Conservation (phyloP, 148 eudicot genomes). For the Selenicereus undatus region DNA sequence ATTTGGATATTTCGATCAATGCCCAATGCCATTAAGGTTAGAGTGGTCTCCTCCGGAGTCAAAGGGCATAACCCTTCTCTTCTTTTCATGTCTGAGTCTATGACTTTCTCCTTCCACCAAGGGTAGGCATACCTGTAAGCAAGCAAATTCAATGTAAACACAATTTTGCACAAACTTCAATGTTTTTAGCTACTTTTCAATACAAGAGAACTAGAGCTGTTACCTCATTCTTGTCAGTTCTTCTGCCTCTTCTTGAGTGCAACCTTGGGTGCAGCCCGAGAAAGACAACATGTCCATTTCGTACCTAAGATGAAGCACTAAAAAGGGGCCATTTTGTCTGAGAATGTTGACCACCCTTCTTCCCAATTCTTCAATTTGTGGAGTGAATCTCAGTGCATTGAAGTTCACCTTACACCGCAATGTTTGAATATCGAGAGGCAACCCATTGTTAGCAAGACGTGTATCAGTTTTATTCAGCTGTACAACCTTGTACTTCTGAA, state of each 20-base stretch:
- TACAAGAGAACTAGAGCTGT: background rate
- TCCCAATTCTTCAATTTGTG: slow-evolving; percentile 66
- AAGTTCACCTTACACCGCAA: slow-evolving; percentile 64
- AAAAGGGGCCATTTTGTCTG: slow-evolving; percentile 52
- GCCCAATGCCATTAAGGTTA: slow-evolving; percentile 50
- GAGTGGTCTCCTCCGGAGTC: slow-evolving; percentile 71
- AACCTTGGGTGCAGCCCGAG: slow-evolving; percentile 77
- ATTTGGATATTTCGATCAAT: slow-evolving; percentile 56
- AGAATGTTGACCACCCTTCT: slow-evolving; percentile 51
- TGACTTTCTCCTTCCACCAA: slow-evolving; percentile 81
- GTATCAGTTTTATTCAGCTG: slow-evolving; percentile 69
- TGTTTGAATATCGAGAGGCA: slow-evolving; percentile 54
- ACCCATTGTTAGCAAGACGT: slow-evolving; percentile 70
- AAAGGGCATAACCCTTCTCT: slow-evolving; percentile 71
- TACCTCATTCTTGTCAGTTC: slow-evolving; percentile 75
- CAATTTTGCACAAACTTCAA: background rate
- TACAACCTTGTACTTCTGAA: slow-evolving; percentile 59
- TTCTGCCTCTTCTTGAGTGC: slow-evolving; percentile 53
- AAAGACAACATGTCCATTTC: slow-evolving; percentile 84
- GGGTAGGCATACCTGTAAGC: slow-evolving; percentile 62
- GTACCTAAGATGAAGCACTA: slow-evolving; percentile 72
- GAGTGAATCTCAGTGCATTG: slow-evolving; percentile 55
- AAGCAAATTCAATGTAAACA: background rate
- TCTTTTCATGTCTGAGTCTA: slow-evolving; percentile 60
- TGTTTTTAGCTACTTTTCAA: background rate